Evolutionary conservation across 2,329 filamentous ascomycete genomes (phyloP).

Genomic region (Aspergillus luchuensis): DNA sequence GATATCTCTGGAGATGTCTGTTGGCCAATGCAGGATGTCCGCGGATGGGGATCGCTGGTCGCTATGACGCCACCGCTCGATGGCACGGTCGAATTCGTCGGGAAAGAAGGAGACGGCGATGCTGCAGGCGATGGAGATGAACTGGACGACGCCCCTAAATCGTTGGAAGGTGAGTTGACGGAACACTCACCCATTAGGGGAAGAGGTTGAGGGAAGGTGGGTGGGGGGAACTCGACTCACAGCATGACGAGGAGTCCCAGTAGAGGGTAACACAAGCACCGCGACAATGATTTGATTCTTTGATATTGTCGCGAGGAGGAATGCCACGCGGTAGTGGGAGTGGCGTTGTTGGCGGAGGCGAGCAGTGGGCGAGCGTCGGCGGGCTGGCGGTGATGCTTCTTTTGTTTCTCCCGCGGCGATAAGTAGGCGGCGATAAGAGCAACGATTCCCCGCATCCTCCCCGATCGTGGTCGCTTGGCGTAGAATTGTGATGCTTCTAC

Average conservation of each 20-base stretch:
- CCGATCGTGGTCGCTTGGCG: not conserved
- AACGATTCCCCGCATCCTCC: not conserved
- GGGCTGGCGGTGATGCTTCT: not conserved
- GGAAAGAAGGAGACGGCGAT: conserved; percentile 46
- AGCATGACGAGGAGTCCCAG: conserved; percentile 37
- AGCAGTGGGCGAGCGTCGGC: not conserved
- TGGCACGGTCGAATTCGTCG: conserved; percentile 42
- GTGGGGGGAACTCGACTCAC: conserved; percentile 24
- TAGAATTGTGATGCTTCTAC: not conserved
- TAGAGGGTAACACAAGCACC: conserved; percentile 23
- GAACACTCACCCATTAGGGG: not conserved
- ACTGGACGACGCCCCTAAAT: conserved; percentile 44
- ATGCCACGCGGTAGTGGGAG: not conserved
- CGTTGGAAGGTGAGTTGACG: not conserved
- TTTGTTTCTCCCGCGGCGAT: not conserved
- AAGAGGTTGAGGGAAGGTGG: not conserved
- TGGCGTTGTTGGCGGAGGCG: not conserved
- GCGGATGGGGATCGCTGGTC: conserved; percentile 38
- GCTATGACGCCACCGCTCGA: conserved; percentile 44
- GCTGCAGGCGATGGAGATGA: conserved; percentile 41
- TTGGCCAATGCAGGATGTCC: conserved; percentile 46
- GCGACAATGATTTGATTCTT: not conserved
- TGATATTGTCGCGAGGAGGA: not conserved
- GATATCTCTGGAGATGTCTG: conserved; percentile 54
- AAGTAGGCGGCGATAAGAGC: not conserved